phyloP scores from a whole-genome alignment of 192 early-diverging fungal species.

The Spizellomyces sp. region DNA sequence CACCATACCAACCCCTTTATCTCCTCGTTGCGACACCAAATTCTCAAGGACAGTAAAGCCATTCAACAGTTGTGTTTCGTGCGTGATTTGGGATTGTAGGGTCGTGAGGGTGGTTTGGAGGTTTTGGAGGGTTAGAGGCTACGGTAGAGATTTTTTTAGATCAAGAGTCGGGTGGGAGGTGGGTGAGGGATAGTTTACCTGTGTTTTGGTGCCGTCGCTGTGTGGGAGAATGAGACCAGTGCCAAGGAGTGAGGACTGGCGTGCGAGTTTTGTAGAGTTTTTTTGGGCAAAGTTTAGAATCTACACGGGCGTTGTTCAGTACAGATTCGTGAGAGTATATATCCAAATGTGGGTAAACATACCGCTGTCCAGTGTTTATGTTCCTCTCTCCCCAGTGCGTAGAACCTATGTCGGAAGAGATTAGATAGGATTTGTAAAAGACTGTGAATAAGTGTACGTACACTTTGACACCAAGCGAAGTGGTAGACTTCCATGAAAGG shows the following conservation, averaged over 20 bases:
- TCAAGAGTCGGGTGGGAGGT: not conserved
- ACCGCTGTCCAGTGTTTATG: slow-evolving; percentile 9
- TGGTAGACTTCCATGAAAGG: slow-evolving; percentile 13
- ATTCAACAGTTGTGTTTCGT: slow-evolving; percentile 14
- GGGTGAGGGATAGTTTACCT: not conserved
- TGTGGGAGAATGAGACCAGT: slow-evolving; percentile 22
- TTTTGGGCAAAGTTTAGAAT: not conserved
- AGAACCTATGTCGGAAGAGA: not conserved
- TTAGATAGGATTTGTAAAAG: no score
- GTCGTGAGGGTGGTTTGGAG: slow-evolving; percentile 1
- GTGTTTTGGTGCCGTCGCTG: not conserved
- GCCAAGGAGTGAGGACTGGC: slow-evolving; percentile 13
- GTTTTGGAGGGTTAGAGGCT: slow-evolving; percentile 8
- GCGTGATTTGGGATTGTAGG: slow-evolving; percentile 12
- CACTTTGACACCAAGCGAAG: not conserved
- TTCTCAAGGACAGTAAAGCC: slow-evolving; percentile 6
- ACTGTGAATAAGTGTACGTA: no score
- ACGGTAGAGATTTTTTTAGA: not conserved
- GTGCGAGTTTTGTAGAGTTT: not conserved
- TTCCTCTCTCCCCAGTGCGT: slow-evolving; percentile 5
- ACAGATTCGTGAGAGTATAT: no score
- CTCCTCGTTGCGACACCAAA: not conserved
- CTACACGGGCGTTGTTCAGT: no score
- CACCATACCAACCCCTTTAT: no score
- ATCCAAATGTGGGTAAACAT: not conserved